Base-by-base conservation (phyloP, 306 rosid species). In the Neltuma alba region DNA sequence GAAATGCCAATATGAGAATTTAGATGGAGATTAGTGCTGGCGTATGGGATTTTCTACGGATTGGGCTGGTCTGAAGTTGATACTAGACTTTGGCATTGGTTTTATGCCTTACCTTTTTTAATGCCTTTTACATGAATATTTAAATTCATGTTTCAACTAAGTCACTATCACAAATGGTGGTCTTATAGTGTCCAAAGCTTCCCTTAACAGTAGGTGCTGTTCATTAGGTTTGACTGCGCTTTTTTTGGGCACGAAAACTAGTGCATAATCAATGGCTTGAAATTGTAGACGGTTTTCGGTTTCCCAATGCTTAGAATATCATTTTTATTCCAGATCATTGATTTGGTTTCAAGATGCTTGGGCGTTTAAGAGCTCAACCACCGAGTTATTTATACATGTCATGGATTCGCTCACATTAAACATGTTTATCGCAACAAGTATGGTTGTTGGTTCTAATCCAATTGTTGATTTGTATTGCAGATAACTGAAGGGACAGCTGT, bases 401-500 rank as follows among this genome's bases (percentile, higher is more conserved):
- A 30, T 85, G 79, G 62, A 45, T 76, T 15, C 40, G 21, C 65
- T 60, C 41, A 70, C 45, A 9, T 57, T 71, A 27, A 37, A 48
- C 44, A 25, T 72, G 76, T 66, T 55, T 63, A 31, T 31, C 48
- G 62, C 74, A 83, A 67, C 82, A 64, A 37, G 68, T 45, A 36
- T 74, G 45, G 62, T 70, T 42, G 85, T 75, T 77, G 76, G 45
- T 66, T 76, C n/a, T 83, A 33, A 70, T 72, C 77, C 48, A 4
- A 50, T 81, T 76, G 38, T 79, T 83, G 79, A 38, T 73, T 42
- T 80, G 83, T 77, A 45, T 76, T 88, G 87, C 91, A 94, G 99
- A 76, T 89, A 78, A 86, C 83, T 83, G 87, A 84, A 82, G 95
- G 95, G 64, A 88, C 89, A 86, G 47, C 76, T 44, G 50, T 74